Conservation (phyloP, 805 yeast species). For the Teunomyces tritomae region DNA sequence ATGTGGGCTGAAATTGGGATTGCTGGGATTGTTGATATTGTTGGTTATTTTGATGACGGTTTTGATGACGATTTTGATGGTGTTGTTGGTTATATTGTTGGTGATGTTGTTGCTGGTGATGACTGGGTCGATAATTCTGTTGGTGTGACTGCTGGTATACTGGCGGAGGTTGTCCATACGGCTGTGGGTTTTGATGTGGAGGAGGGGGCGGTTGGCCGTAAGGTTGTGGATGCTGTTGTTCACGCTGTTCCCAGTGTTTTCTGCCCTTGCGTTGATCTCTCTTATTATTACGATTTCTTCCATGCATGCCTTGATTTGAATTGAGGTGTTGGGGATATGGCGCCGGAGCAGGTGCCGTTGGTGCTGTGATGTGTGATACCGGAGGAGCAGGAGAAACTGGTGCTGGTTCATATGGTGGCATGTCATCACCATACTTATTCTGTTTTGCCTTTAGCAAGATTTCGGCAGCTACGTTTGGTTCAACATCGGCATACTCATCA, state of each 20-base stretch:
- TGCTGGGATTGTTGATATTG: constrained; percentile 4
- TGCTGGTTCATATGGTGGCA: not conserved
- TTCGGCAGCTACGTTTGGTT: constrained; percentile 62
- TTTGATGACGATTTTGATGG: constrained; percentile 3
- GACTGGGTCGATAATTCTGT: not conserved
- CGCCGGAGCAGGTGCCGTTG: not conserved
- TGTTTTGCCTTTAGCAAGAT: constrained; percentile 47
- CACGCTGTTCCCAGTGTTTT: constrained; percentile 1
- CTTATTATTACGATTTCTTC: not conserved
- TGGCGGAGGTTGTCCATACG: constrained; percentile 6
- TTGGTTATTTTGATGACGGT: constrained; percentile 5
- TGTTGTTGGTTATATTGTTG: constrained; percentile 2
- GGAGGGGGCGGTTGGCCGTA: constrained; percentile 1
- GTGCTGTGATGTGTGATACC: not conserved
- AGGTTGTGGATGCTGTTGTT: not conserved
- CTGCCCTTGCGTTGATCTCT: not conserved
- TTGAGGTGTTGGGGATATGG: not conserved
- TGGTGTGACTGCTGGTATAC: constrained; percentile 1
- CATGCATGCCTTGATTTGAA: not conserved
- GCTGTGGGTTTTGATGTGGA: not conserved
- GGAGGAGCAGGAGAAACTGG: not conserved
- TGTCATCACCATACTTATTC: constrained; percentile 11
- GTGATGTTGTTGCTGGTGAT: constrained; percentile 2
- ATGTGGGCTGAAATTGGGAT: not conserved
- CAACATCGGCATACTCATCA: constrained; percentile 78